Evolutionary conservation across 805 yeast species (phyloP).

Genomic region (Wickerhamiella dianesei): DNA sequence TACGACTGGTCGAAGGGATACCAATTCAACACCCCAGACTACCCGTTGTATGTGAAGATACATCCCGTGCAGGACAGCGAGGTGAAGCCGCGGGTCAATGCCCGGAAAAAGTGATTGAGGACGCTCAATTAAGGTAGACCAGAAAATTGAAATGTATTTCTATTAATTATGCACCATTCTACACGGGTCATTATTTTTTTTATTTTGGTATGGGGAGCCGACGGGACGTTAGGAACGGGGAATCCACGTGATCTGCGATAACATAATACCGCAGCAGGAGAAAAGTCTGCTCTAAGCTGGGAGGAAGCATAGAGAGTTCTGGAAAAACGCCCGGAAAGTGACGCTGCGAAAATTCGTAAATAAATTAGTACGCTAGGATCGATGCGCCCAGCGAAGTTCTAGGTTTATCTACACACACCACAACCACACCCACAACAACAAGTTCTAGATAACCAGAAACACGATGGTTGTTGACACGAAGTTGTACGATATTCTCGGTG

Average conservation of each 20-base stretch:
- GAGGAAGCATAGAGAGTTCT: neutral
- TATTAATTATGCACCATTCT: no score
- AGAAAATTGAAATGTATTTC: neutral
- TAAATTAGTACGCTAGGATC: neutral
- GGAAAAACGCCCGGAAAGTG: neutral
- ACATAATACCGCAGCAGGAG: no score
- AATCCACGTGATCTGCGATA: no score
- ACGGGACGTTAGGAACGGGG: no score
- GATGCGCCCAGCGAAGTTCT: neutral
- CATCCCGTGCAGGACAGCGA: slow-evolving; percentile 83
- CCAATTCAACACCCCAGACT: slow-evolving; percentile 58
- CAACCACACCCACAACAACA: neutral
- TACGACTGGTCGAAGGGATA: slow-evolving; percentile 91
- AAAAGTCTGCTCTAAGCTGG: neutral
- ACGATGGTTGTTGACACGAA: slow-evolving; percentile 60
- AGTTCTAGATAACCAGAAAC: neutral
- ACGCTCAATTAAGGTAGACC: neutral
- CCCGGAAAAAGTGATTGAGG: slow-evolving; percentile 1
- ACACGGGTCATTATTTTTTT: no score
- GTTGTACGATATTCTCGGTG: slow-evolving; percentile 49
- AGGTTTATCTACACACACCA: neutral
- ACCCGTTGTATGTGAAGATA: slow-evolving; percentile 61
- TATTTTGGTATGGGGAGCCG: no score
- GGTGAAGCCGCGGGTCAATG: slow-evolving; percentile 33
- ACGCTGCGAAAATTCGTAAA: neutral